Evolutionary conservation across 1,139 yeast species (phyloP), one percentile per base, ranked within the genome.

Genomic region (Yamadazyma jaroonii): DNA sequence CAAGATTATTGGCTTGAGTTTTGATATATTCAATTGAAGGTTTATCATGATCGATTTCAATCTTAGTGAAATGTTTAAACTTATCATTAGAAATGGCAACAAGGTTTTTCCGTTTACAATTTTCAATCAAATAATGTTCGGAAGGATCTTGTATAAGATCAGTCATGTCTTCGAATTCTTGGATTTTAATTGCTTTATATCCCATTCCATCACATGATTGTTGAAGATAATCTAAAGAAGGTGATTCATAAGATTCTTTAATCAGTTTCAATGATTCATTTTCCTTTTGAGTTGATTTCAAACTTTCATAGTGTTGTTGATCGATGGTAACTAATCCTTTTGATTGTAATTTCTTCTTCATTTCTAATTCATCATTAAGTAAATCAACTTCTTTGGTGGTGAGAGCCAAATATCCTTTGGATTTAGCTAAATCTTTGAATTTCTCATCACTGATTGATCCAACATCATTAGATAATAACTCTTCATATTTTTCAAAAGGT

Each of bases 401-500:
- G 25, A 67, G 38, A 8, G 67, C 43, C 11, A 59, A 56, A 33
- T 47, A 57, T 2, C 70, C 72, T 38, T 53, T 59, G 4, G 48
- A 49, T 30, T 58, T 49, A 1, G 56, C 56, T 11, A 53, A 35
- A 9, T 53, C 48, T 13, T 50, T 44, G 7, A 67, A 42, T 25
- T 52, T 53, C 0, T 60, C 60, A 8, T 55, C 50, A 10, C 54
- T 39, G 28, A 61, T 43, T 5, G 59, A 38, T 15, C 48, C 39
- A 10, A 59, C 44, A 43, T 59, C 60, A 33, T 57, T 56, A 7
- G 50, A 43, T 27, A 54, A 54, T 27, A 64, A 54, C 32, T 55
- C 58, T 34, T 72, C 68, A 40, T 68, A 77, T 41, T 74, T 74
- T 1, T 67, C 75, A 34, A 56, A 50, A 3, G 83, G 67, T 15